phyloP scores from a whole-genome alignment of 352 stramenopile species.

The Globisporangium solare region DNA sequence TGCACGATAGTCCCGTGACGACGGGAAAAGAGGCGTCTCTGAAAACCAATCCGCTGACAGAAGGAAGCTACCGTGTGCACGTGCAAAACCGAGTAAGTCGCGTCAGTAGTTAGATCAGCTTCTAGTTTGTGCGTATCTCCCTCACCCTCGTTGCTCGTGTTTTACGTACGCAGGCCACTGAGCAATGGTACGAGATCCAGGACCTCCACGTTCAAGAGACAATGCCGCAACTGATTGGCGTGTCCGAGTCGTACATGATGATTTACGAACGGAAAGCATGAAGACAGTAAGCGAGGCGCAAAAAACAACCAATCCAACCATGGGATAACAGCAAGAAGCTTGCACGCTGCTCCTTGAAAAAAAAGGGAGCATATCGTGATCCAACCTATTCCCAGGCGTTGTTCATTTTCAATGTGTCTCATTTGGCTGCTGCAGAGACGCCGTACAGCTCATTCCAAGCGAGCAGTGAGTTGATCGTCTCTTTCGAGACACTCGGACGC shows the following conservation, averaged over 20 bases:
- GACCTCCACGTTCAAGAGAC: conserved; percentile 97
- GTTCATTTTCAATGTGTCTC: conserved; percentile 1
- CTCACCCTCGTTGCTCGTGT: not conserved
- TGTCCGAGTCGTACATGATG: conserved; percentile 94
- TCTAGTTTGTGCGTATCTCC: not conserved
- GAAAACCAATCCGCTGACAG: conserved; percentile 92
- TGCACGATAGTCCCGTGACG: conserved; percentile 93
- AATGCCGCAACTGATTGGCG: conserved; percentile 96
- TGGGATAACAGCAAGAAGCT: not conserved
- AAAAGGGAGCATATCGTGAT: not conserved
- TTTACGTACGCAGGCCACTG: conserved; percentile 55
- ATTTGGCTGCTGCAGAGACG: conserved; percentile 36
- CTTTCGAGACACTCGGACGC: conserved; percentile 63
- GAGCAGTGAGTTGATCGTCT: conserved; percentile 46
- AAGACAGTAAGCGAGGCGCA: conserved; percentile 2
- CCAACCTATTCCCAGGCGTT: not conserved
- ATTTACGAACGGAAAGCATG: conserved; percentile 84
- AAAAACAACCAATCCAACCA: no score
- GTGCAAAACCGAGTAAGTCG: conserved; percentile 88
- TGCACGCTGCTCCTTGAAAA: not conserved
- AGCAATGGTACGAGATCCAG: conserved; percentile 99
- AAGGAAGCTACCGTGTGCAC: conserved; percentile 95
- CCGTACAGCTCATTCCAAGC: conserved; percentile 71
- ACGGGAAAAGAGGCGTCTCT: conserved; percentile 87
- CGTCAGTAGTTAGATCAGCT: not conserved